phyloP scores from a whole-genome alignment of 495 filamentous ascomycete genomes.

The Darksidea phi region DNA sequence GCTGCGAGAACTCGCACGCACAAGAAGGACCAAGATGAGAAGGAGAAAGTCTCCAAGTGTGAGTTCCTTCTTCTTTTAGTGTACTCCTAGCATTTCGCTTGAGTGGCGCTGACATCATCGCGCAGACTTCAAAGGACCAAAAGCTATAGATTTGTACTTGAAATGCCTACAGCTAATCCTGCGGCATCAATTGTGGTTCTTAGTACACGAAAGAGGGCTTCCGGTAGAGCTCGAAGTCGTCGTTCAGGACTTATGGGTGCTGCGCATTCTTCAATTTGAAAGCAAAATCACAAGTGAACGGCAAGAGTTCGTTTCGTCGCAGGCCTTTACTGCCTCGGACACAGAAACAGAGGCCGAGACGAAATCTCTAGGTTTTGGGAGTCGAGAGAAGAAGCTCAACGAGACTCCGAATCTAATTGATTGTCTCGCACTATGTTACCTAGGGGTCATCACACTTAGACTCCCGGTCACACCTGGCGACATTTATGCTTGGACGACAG shows the following conservation, averaged over 20 bases:
- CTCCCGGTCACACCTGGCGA: slow-evolving; percentile 64
- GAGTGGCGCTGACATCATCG: background rate
- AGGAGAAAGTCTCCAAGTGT: slow-evolving; percentile 41
- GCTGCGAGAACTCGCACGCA: slow-evolving; percentile 49
- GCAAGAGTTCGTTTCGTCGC: slow-evolving; percentile 27
- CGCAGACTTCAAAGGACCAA: slow-evolving; percentile 51
- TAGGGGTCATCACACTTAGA: slow-evolving; percentile 62
- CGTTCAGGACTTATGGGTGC: slow-evolving; percentile 67
- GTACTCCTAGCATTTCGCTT: background rate
- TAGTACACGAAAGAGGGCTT: slow-evolving; percentile 61
- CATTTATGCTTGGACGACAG: slow-evolving; percentile 48
- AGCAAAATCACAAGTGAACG: slow-evolving; percentile 34
- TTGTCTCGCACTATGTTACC: slow-evolving; percentile 64
- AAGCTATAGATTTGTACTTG: slow-evolving; percentile 74
- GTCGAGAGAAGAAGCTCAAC: slow-evolving; percentile 36
- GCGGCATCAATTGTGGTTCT: slow-evolving; percentile 66
- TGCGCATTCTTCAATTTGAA: slow-evolving; percentile 57
- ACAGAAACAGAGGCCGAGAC: slow-evolving; percentile 25
- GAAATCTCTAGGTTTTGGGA: background rate
- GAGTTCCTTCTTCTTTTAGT: slow-evolving; percentile 4
- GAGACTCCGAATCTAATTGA: slow-evolving; percentile 61
- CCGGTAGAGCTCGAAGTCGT: slow-evolving; percentile 63
- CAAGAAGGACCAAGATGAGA: slow-evolving; percentile 55
- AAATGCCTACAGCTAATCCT: slow-evolving; percentile 83
- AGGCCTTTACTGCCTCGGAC: slow-evolving; percentile 53